Conservation (phyloP, 345 rosid species). For the Eucalyptus pumila region DNA sequence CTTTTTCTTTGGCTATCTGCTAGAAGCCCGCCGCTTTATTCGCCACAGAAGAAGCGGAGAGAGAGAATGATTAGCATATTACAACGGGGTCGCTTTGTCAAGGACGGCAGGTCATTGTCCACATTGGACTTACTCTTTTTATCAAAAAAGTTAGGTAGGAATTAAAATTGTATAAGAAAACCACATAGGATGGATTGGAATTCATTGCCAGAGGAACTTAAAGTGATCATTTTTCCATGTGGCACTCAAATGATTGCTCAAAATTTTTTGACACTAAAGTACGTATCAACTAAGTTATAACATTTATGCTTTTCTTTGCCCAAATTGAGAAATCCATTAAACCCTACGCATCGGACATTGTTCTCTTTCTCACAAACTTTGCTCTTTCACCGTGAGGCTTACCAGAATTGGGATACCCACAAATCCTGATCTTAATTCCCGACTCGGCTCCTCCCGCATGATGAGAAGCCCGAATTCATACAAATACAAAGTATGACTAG, state of each 20-base stretch:
- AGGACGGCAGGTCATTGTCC: not conserved
- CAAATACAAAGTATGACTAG: not conserved
- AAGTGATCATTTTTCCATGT: too few species aligned
- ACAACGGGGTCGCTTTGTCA: not conserved
- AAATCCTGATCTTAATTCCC: not conserved
- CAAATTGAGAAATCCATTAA: not conserved
- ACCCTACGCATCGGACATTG: not conserved
- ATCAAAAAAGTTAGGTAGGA: not conserved
- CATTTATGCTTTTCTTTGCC: rapidly evolving
- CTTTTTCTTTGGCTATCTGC: not conserved
- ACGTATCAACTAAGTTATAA: too few species aligned
- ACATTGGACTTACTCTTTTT: not conserved
- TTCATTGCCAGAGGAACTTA: too few species aligned
- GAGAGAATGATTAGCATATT: not conserved
- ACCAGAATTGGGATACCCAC: not conserved
- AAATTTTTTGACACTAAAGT: too few species aligned
- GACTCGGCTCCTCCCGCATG: not conserved
- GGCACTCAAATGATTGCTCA: too few species aligned
- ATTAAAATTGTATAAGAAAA: not conserved
- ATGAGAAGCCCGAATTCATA: not conserved
- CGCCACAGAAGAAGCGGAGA: not conserved
- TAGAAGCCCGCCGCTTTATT: not conserved
- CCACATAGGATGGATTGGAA: rapidly evolving
- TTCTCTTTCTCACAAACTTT: not conserved
- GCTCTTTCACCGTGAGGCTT: not conserved